Base-by-base conservation (phyloP, 768 basidiomycete species). In the Ramaria sp. region DNA sequence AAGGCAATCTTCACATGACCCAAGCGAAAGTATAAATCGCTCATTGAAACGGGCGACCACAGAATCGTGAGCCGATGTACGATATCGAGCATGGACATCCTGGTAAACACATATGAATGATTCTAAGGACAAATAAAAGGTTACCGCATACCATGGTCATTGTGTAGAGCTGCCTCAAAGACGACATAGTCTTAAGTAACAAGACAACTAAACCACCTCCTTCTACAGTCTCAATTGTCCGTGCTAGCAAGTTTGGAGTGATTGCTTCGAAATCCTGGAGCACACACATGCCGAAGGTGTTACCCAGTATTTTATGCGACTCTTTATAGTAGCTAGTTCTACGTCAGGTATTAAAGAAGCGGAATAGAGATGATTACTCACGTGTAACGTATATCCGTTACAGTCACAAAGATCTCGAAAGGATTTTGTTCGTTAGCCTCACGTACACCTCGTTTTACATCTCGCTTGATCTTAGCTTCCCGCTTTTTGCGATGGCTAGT, bases 351-450 rank as follows among this genome's bases (percentile, higher is more conserved):
- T 1, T 30, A 16, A 32, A 9, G 38, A 7, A 47, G 6, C 3
- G 32, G 20, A 39, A 36, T 27, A 32, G 16, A 42, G 5, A 28
- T 22, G 43, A 37, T 9, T 32, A 77, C 85, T 63, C 65, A 93
- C 82, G 89, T 92, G 73, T 99, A 99, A 54, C 95, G 84, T 56
- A 99, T 97, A 66, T 99, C 95, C 3, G 95, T 98, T n/a, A 97
- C 94, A 0, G 90, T 88, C 12, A 98, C 84, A 65, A 99, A 99
- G 41, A 98, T 90, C 71, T 99, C 96, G 66, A 99, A 98, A 1
- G 96, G 95, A 67, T 89, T 83, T 66, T 96, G 89, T 56, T 99
- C 93, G 64, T 96, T 94, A 1, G 86, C 81, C 63, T 99, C 95
- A 24, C 96, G 78, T 32, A 92, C 80, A 5, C 95, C 95, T 12